Evolutionary conservation across 805 yeast genomes (phyloP).

Genomic region (Clavispora phyllophila): DNA sequence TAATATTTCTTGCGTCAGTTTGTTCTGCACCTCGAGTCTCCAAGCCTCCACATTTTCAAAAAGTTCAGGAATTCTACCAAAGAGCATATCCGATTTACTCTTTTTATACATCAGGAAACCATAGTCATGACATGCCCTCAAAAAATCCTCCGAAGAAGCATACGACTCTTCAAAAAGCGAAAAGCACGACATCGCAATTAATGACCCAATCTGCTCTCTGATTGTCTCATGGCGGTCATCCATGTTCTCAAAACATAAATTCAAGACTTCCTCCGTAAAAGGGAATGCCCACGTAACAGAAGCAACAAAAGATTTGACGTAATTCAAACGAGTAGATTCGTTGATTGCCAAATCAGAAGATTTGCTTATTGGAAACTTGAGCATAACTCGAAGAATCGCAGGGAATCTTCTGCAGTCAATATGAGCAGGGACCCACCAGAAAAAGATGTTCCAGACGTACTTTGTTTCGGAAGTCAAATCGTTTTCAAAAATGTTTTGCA

Average conservation of each 20-base stretch:
- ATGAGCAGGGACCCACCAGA: conserved; percentile 69
- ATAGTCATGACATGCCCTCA: conserved; percentile 25
- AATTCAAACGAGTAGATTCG: conserved; percentile 56
- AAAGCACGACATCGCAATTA: conserved; percentile 45
- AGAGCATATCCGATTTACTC: conserved; percentile 20
- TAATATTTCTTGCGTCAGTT: conserved; percentile 51
- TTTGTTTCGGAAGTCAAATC: conserved; percentile 71
- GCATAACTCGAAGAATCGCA: conserved; percentile 40
- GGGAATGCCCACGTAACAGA: conserved; percentile 54
- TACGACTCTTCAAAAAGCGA: conserved; percentile 40
- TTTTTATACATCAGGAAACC: conserved; percentile 5
- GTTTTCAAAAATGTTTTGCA: conserved; percentile 42
- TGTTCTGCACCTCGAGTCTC: conserved; percentile 29
- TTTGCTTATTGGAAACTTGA: conserved; percentile 42
- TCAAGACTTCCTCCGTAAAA: conserved; percentile 38
- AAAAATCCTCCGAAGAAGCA: conserved; percentile 33
- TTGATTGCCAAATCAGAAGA: conserved; percentile 58
- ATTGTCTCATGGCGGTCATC: conserved; percentile 72
- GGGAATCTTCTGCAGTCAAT: conserved; percentile 66
- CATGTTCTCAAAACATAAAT: conserved; percentile 43
- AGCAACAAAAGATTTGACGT: conserved; percentile 47
- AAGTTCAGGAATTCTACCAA: conserved; percentile 33
- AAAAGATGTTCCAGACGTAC: conserved; percentile 68
- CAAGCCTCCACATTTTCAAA: conserved; percentile 40
- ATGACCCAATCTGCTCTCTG: conserved; percentile 59